Evolutionary conservation across 306 rosid genomes (phyloP), one percentile per base, ranked within the genome.

Genomic region (Albizia julibrissin): DNA sequence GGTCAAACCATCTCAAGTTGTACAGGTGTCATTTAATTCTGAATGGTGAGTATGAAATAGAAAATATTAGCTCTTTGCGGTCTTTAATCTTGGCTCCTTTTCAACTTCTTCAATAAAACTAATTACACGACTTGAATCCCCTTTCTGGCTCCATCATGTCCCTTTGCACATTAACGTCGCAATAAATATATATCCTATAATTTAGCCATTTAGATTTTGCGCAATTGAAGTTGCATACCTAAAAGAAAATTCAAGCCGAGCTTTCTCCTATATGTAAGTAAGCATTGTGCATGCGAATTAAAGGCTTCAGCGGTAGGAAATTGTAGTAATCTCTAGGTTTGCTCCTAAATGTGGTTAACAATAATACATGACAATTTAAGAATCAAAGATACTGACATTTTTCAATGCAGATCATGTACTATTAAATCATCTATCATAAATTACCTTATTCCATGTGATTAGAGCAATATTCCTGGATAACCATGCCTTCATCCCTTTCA

Each of bases 261-360:
- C 61, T 54, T 43, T 76, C 64, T 77, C 19, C 62, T 42, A 71
- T 65, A n/a, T 71, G 56, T 34, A 18, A 26, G 16, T 84, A 59
- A 59, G 11, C 27, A 31, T 22, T 56, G 10, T 34, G 54, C 16
- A 27, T 43, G 39, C 59, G 40, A 64, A 27, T 73, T 34, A 78
- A 83, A 52, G 24, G 65, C 22, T 29, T 15, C 26, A 1, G 27
- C n/a, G 52, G 75, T 8, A 37, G 66, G n/a, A 72, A 58, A 54
- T 4, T 21, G 13, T 14, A 56, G n/a, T 37, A 21, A 5, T 49
- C 22, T 31, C 54, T 73, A 72, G 71, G 62, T 80, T 72, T 58
- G 31, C 50, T 46, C 56, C 56, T 73, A 8, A 75, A 54, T 75
- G 61, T n/a, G 21, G 3, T 29, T 29, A 49, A 29, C 27, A 29